phyloP scores from a whole-genome alignment of 1,284 basidiomycete species.

The Rhodotorula mucilaginosa region DNA sequence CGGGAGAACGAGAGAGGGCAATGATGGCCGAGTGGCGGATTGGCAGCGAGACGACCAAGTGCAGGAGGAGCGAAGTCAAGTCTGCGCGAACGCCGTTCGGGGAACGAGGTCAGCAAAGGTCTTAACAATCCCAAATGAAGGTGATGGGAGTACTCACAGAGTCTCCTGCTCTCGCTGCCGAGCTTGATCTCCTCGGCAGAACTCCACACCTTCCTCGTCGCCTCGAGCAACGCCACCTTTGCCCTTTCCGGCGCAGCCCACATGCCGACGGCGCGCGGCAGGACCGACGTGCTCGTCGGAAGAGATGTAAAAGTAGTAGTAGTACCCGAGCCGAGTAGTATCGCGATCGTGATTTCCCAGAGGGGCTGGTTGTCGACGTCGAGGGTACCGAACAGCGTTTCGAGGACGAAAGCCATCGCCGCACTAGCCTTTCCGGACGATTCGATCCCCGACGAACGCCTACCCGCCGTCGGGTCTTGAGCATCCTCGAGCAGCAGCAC shows the following conservation, averaged over 20 bases:
- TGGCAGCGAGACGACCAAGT: constrained; percentile 62
- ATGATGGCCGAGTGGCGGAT: constrained; percentile 52
- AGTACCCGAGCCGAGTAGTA: constrained; percentile 5
- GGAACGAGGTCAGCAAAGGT: not conserved
- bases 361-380: not conserved
- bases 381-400: constrained; percentile 22
- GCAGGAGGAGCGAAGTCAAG: constrained; percentile 66
- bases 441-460: not conserved
- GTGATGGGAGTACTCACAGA: not conserved
- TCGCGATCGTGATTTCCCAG: not conserved
- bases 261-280: not conserved
- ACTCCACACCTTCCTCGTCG: constrained; percentile 2
- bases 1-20: constrained; percentile 54
- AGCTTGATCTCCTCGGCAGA: constrained; percentile 11
- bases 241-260: constrained; percentile 9
- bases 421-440: not conserved
- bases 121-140: not conserved
- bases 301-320: not conserved
- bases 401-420: constrained; percentile 13
- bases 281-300: not conserved
- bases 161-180: constrained; percentile 7
- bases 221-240: constrained; percentile 20
- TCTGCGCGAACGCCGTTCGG: constrained; percentile 49
- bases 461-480: not conserved
- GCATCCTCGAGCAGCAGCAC: not conserved